A percentile compares a stretch with the other conserved stretches of the same genome.
Conservation (phyloP, 495 filamentous ascomycete species). For the Penicillium flavigenum region DNA sequence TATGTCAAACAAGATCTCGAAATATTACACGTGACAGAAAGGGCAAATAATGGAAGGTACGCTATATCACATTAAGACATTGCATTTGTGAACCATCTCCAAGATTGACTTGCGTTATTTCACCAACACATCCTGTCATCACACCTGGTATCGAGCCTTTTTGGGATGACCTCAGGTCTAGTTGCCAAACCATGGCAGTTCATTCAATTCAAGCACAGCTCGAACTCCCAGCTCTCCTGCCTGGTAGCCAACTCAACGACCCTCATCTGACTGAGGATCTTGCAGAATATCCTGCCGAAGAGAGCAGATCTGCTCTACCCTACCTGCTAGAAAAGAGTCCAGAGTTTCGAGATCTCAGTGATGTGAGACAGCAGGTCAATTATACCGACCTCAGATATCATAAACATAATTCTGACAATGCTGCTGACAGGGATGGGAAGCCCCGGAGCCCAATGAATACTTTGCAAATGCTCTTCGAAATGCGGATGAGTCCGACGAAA, state of each 20-base stretch:
- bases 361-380: too few species aligned
- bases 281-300: background rate
- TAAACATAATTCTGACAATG: too few species aligned
- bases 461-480: too few species aligned
- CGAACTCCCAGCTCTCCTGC: background rate
- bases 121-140: conserved; percentile 15
- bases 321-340: too few species aligned
- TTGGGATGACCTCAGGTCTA: background rate
- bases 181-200: background rate
- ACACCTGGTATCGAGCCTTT: conserved; percentile 34
- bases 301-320: too few species aligned
- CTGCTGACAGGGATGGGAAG: too few species aligned
- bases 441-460: too few species aligned
- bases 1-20: too few species aligned
- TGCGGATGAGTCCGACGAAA: too few species aligned
- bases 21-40: background rate
- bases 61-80: background rate
- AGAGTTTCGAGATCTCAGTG: too few species aligned
- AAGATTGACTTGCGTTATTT: background rate
- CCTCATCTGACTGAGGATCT: background rate
- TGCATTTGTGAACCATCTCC: background rate
- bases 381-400: too few species aligned
- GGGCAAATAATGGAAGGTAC: background rate
- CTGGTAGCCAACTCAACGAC: background rate
- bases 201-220: background rate